Conservation (phyloP, 805 yeast species). For the Kockiozyma suomiensis region DNA sequence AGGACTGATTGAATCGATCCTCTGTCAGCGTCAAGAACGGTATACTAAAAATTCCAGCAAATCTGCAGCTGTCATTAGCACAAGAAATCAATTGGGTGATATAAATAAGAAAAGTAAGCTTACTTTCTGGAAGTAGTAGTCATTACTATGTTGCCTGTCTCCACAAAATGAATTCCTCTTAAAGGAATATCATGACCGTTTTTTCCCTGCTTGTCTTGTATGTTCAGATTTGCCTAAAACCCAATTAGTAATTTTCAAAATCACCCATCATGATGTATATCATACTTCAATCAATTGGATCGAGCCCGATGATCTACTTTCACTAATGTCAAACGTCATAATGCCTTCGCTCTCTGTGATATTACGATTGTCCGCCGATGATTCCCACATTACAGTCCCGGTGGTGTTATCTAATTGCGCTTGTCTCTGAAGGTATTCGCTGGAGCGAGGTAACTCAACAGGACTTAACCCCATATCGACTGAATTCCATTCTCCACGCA, state of each 20-base stretch:
- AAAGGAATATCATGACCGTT: conserved; percentile 35
- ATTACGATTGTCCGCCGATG: conserved; percentile 37
- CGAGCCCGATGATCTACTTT: conserved; percentile 21
- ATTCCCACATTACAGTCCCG: conserved; percentile 20
- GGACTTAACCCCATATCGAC: conserved; percentile 22
- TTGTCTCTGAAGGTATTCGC: background rate
- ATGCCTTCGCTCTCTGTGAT: conserved; percentile 26
- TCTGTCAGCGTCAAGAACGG: conserved; percentile 56
- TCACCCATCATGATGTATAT: background rate
- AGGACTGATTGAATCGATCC: conserved; percentile 62
- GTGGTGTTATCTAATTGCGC: conserved; percentile 14
- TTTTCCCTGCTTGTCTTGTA: conserved; percentile 34
- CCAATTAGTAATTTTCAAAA: background rate
- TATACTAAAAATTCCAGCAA: conserved; percentile 39
- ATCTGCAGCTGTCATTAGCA: conserved; percentile 6
- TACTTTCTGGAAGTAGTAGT: conserved; percentile 42
- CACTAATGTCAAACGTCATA: conserved; percentile 27
- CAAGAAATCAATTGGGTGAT: background rate
- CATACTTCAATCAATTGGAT: conserved; percentile 31
- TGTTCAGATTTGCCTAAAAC: conserved; percentile 18
- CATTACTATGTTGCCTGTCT: conserved; percentile 41
- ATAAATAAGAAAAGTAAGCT: conserved; percentile 7
- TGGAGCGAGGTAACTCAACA: conserved; percentile 23
- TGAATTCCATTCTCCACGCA: conserved; percentile 29
- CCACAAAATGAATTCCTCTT: conserved; percentile 43